Conservation (phyloP, 2,329 filamentous ascomycete genomes). For the Thyridium curvatum region DNA sequence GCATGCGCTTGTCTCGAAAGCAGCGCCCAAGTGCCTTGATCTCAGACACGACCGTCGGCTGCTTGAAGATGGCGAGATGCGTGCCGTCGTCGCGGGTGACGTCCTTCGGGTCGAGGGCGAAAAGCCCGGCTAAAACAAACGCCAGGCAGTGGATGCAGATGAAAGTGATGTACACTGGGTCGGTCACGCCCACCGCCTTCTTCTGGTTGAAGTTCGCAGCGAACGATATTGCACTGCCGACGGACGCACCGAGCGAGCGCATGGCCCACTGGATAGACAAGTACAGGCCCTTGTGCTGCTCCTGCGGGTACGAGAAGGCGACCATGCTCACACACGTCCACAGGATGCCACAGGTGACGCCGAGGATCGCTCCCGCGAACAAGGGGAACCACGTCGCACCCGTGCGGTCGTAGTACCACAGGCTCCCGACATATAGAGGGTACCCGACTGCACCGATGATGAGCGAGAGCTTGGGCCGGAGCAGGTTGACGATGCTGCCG, state of each 20-base stretch:
- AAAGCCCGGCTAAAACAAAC: slow-evolving; percentile 1
- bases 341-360: slow-evolving; percentile 9
- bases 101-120: slow-evolving; percentile 1
- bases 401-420: slow-evolving; percentile 12
- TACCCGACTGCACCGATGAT: slow-evolving; percentile 12
- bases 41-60: not conserved
- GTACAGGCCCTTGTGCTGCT: slow-evolving; percentile 4
- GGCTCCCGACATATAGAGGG: slow-evolving; percentile 11
- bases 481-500: slow-evolving; percentile 10
- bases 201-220: slow-evolving; percentile 2
- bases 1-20: slow-evolving; percentile 1
- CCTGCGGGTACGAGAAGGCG: slow-evolving; percentile 1
- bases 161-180: slow-evolving; percentile 1
- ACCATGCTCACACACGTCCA: slow-evolving; percentile 7
- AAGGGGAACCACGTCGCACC: slow-evolving; percentile 11
- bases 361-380: slow-evolving; percentile 10
- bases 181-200: slow-evolving; percentile 1
- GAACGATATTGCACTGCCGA: slow-evolving; percentile 2
- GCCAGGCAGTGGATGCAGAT: slow-evolving; percentile 1
- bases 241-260: not conserved
- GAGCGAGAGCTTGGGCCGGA: slow-evolving; percentile 8
- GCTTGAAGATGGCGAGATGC: slow-evolving; percentile 5
- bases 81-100: slow-evolving; percentile 5
- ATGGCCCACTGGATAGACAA: slow-evolving; percentile 1
- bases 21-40: not conserved